Percentiles rank a stretch among this genome's conserved stretches.
Evolutionary conservation across 192 early-diverging fungal genomes (phyloP).

Genomic region (Dispira parvispora): DNA sequence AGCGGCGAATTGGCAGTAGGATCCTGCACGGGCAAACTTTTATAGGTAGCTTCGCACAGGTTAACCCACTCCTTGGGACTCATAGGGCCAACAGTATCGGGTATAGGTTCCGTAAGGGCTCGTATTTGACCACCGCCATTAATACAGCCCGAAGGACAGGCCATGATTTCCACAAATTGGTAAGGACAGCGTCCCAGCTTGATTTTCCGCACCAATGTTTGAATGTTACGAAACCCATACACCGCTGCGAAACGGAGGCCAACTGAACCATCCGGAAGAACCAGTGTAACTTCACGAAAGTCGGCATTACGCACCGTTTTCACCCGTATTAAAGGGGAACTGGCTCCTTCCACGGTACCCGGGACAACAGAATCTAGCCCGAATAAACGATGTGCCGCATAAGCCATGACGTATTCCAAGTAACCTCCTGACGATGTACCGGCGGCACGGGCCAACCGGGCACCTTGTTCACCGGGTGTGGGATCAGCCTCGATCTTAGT

Average conservation of each 20-base stretch:
- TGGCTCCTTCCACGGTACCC: conserved; percentile 29
- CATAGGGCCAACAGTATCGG: neutral
- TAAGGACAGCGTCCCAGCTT: conserved; percentile 58
- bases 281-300: conserved; percentile 48
- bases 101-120: conserved; percentile 15
- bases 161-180: conserved; percentile 94
- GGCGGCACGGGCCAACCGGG: conserved; percentile 35
- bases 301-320: conserved; percentile 70
- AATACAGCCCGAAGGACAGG: conserved; percentile 91
- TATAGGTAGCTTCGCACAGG: conserved; percentile 1
- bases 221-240: conserved; percentile 95
- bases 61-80: conserved; percentile 3
- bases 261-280: conserved; percentile 30
- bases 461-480: conserved; percentile 12
- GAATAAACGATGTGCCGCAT: conserved; percentile 68
- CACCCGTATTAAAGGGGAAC: conserved; percentile 32
- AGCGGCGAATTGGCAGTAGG: neutral
- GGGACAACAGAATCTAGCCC: conserved; percentile 38
- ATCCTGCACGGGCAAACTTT: conserved; percentile 6
- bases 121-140: conserved; percentile 95
- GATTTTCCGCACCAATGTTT: conserved; percentile 94
- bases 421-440: conserved; percentile 87
- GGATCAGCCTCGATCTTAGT: conserved; percentile 15
- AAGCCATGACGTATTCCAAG: conserved; percentile 69
- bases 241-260: conserved; percentile 66